These are phyloP conservation scores for Arabis alpina DNA, from an alignment of 345 rosid species.

Conservation along the genomic window DNA sequence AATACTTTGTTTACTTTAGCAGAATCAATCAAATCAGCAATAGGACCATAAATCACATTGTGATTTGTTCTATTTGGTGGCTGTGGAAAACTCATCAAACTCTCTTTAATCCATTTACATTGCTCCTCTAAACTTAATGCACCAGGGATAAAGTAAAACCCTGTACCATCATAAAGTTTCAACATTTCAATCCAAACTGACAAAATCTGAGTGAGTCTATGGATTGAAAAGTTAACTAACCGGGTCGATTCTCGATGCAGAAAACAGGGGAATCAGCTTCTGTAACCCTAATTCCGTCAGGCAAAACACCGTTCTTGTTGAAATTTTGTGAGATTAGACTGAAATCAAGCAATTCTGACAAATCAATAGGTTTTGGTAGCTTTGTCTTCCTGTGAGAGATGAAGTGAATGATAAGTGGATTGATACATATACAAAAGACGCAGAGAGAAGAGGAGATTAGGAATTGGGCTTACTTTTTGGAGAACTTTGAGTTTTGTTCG, in stretches of 20 bases:
- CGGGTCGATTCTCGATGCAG: conserved; percentile 70
- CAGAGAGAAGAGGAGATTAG: conserved; percentile 5
- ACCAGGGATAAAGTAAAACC: conserved; percentile 81
- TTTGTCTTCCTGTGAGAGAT: conserved; percentile 62
- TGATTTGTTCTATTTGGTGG: conserved; percentile 95
- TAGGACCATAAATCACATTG: conserved; percentile 80
- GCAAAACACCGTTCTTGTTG: conserved; percentile 51
- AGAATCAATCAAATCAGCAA: conserved; percentile 61
- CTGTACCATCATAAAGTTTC: conserved; percentile 43
- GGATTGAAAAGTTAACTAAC: conserved; percentile 40
- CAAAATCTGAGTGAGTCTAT: not conserved
- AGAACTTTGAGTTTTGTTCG: conserved; percentile 59
- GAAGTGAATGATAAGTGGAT: conserved; percentile 4
- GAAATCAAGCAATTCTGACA: conserved; percentile 76
- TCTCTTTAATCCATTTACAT: conserved; percentile 82
- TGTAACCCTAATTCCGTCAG: conserved; percentile 53
- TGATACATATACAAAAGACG: not conserved
- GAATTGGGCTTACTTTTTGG: conserved; percentile 54
- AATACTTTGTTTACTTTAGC: conserved; percentile 61
- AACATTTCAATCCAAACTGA: not conserved
- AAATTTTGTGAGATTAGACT: conserved; percentile 50
- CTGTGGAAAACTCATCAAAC: conserved; percentile 70
- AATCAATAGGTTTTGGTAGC: conserved; percentile 71
- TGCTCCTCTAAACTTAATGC: conserved; percentile 79
- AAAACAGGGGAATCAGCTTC: conserved; percentile 52